Base-by-base conservation (phyloP, 2,329 filamentous ascomycete genomes). In the Penicillium sclerotiorum region DNA sequence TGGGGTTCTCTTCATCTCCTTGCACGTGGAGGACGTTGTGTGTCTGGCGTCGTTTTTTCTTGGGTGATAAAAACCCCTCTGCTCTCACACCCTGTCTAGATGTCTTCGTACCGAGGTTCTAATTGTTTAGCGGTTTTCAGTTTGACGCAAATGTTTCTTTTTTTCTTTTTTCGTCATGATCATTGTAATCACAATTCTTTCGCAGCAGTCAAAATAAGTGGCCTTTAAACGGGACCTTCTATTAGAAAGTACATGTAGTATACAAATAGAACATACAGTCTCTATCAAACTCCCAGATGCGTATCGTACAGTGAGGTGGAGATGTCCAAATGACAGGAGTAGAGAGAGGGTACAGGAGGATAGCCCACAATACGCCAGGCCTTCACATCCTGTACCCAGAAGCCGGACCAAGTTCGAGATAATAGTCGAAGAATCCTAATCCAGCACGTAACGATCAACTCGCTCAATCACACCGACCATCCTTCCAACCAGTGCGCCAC, bases 401-500 rank as follows among this genome's bases (percentile, higher is more conserved):
- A 27, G 9, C 15, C 13, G 2, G 27, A 11, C 13, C 18, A 4
- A 42, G 5, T 32, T 33, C 27, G 36, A 41, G 30, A 21, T n/a
- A 25, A 44, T 40, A 38, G 44, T 36, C 44, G 23, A 33, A 38
- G 9, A 7, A 23, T 6, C 15, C 22, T 20, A 28, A 22, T 11
- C 28, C 3, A 28, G 8, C n/a, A 33, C 8, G 8, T 17, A 7
- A 36, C 9, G 8, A 23, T 13, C 15, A 3, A 23, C 12, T 23
- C 22, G n/a, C 25, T 69, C 50, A 85, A 72, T 82, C 83, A 68
- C 84, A 87, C 49, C 83, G 74, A 17, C 84, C 84, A 75, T 87
- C 84, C 68, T 79, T 83, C 76, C 86, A 96, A 0, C 94, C 94
- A 1, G 88, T 94, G 73, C 88, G 80, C 94, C 94, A 99, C 69